Percentiles rank a stretch among this genome's conserved stretches.
Evolutionary conservation across 352 stramenopile genomes (phyloP).

Genomic region (Globisporangium nunn): DNA sequence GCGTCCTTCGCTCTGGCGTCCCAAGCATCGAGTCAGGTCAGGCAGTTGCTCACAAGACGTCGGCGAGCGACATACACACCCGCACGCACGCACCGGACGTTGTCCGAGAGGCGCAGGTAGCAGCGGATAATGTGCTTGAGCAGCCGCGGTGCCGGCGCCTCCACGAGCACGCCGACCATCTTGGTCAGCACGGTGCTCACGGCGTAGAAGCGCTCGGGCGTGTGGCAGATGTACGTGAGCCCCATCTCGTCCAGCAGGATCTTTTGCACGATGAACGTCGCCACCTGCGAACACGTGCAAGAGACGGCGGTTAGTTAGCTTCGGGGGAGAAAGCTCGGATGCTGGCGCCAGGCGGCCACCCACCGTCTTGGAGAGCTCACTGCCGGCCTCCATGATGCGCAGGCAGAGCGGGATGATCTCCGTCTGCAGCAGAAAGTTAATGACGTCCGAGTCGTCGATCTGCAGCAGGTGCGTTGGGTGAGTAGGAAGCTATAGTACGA

Average conservation of each 20-base stretch:
- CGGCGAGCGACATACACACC: background rate
- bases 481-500: background rate
- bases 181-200: conserved; percentile 92
- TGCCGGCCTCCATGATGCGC: conserved; percentile 98
- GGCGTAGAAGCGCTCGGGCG: conserved; percentile 90
- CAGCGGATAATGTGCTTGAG: conserved; percentile 99
- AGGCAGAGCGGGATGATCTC: conserved; percentile 99
- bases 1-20: conserved; percentile 89
- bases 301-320: too few relatives aligned
- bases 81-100: conserved; percentile 22
- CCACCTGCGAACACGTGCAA: conserved; percentile 43
- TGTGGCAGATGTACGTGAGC: conserved; percentile 98
- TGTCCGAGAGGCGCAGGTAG: conserved; percentile 93
- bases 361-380: conserved; percentile 96
- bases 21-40: conserved; percentile 5
- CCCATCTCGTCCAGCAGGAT: conserved; percentile 98
- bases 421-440: conserved; percentile 98
- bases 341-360: background rate
- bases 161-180: conserved; percentile 94
- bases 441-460: conserved; percentile 98
- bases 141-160: conserved; percentile 90
- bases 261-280: conserved; percentile 99
- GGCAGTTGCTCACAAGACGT: too few relatives aligned
- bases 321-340: background rate
- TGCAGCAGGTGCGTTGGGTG: conserved; percentile 9